phyloP scores from a whole-genome alignment of 352 stramenopile species.

The Globisporangium radiosum region DNA sequence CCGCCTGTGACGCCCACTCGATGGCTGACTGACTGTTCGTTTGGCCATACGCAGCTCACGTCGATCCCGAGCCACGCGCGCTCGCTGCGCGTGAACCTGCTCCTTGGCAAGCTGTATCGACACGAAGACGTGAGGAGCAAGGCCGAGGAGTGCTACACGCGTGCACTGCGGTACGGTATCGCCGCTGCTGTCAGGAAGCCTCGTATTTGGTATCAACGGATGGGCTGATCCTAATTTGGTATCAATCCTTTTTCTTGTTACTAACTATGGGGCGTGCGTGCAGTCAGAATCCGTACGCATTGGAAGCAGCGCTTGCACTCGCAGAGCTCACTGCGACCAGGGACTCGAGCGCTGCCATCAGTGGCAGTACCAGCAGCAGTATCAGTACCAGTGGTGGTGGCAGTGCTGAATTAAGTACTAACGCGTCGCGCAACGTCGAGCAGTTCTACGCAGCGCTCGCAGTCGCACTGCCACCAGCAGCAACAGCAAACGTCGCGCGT shows the following conservation, averaged over 20 bases:
- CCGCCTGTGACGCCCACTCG: no score
- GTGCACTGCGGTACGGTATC: constrained; percentile 25
- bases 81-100: constrained; percentile 51
- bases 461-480: constrained; percentile 1
- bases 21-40: not conserved
- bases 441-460: constrained; percentile 25
- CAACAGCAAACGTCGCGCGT: no score
- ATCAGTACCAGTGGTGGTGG: not conserved
- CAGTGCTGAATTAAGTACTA: not conserved
- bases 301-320: constrained; percentile 72
- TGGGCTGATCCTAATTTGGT: no score
- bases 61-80: constrained; percentile 30
- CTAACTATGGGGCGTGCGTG: not conserved
- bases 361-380: constrained; percentile 2
- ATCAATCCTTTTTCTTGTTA: not conserved
- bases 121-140: constrained; percentile 53
- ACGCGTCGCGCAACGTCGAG: constrained; percentile 36
- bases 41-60: constrained; percentile 31
- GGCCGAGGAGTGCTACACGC: constrained; percentile 52
- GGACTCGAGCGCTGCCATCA: constrained; percentile 12
- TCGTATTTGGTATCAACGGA: no score
- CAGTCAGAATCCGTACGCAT: constrained; percentile 62
- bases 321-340: constrained; percentile 45
- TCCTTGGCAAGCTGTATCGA: constrained; percentile 61
- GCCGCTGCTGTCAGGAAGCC: no score